Conservation (phyloP, 208 protist species). For the Leishmania tropica region DNA sequence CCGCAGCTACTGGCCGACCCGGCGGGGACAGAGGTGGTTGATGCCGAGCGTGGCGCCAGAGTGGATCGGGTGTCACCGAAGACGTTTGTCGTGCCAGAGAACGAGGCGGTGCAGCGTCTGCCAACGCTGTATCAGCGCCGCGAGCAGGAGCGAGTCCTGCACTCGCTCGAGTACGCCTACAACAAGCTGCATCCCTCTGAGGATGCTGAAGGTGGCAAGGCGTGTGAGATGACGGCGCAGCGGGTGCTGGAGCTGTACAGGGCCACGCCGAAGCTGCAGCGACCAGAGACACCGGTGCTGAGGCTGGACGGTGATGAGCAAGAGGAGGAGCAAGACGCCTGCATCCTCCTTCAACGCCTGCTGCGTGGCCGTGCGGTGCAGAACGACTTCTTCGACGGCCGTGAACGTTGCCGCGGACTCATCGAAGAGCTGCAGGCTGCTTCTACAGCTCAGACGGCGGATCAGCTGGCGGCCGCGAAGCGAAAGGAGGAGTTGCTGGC, state of each 20-base stretch:
- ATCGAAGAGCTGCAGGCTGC: conserved; percentile 93
- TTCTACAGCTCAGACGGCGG: conserved; percentile 81
- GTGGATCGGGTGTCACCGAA: conserved; percentile 49
- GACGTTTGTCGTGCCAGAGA: conserved; percentile 68
- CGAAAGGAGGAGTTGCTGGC: conserved; percentile 38
- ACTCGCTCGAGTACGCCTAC: conserved; percentile 82
- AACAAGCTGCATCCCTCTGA: conserved; percentile 51
- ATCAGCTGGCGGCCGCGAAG: conserved; percentile 43
- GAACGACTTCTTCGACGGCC: conserved; percentile 95
- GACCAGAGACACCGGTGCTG: conserved; percentile 90
- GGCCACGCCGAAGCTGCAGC: conserved; percentile 84
- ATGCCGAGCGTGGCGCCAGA: conserved; percentile 42
- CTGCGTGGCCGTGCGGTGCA: conserved; percentile 92
- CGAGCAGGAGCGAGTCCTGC: conserved; percentile 79
- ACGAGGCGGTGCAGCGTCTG: conserved; percentile 67
- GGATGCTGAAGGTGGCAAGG: conserved; percentile 10
- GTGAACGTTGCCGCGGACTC: conserved; percentile 91
- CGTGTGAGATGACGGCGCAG: conserved; percentile 22
- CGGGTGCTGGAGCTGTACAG: conserved; percentile 86
- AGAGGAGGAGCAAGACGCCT: conserved; percentile 84
- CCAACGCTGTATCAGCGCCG: conserved; percentile 82
- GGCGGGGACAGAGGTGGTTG: conserved; percentile 68
- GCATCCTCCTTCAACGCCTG: conserved; percentile 90
- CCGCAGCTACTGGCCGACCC: conserved; percentile 68
- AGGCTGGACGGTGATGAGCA: conserved; percentile 83